phyloP scores from a whole-genome alignment of 2,329 filamentous ascomycete species.

The Apiospora phragmitis region DNA sequence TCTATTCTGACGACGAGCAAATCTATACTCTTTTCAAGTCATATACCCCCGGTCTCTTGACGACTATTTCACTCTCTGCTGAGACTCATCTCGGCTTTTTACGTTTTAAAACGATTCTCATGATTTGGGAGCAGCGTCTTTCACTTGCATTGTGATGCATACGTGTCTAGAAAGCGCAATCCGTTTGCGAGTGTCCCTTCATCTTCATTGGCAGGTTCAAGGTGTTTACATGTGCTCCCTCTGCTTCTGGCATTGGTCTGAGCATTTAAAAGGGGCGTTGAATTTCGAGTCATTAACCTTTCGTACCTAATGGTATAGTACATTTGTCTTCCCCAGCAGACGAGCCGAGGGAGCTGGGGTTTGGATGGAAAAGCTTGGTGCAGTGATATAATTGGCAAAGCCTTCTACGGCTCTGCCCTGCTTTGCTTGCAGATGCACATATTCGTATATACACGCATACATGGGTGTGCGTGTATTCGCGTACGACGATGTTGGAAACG shows the following conservation, averaged over 20 bases:
- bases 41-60: slow-evolving; percentile 6
- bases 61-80: neutral
- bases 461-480: neutral
- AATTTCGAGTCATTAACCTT: neutral
- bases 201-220: slow-evolving; percentile 10
- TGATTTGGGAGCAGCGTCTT: neutral
- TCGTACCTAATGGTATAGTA: neutral
- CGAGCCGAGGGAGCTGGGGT: neutral
- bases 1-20: neutral
- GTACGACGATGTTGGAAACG: neutral
- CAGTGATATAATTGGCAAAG: neutral
- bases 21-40: neutral
- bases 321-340: neutral
- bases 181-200: neutral
- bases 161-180: neutral
- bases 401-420: neutral
- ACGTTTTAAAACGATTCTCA: neutral
- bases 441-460: neutral
- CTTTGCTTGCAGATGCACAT: slow-evolving; percentile 7
- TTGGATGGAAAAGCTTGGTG: neutral
- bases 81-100: neutral
- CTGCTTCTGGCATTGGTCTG: neutral
- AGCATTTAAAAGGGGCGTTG: neutral
- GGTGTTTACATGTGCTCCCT: neutral
- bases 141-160: neutral